Conservation (phyloP, 768 basidiomycete species). For the Tulasnella sp. region DNA sequence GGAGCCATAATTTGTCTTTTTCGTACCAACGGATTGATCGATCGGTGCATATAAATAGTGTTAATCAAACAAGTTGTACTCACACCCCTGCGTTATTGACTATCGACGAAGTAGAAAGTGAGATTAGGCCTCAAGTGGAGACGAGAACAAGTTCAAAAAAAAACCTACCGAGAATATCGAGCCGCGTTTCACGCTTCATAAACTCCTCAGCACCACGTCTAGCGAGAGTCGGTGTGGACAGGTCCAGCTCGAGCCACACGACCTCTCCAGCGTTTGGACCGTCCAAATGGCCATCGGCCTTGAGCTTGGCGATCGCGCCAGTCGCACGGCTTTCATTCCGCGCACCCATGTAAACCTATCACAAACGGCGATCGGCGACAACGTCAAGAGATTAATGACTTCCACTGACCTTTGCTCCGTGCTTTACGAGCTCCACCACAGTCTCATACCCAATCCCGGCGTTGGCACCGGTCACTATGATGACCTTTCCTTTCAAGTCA, state of each 20-base stretch:
- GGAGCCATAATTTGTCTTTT: neutral
- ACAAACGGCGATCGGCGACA: too few relatives aligned
- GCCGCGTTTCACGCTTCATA: too few relatives aligned
- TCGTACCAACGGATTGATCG: neutral
- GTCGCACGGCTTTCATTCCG: conserved; percentile 36
- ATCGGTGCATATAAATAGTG: conserved; percentile 21
- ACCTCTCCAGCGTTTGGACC: conserved; percentile 41
- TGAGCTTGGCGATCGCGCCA: conserved; percentile 33
- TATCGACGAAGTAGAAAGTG: too few relatives aligned
- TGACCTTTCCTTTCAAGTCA: conserved; percentile 40
- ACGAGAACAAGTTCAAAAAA: conserved; percentile 18
- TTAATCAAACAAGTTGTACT: conserved; percentile 34
- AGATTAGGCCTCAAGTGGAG: neutral
- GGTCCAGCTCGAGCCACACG: conserved; percentile 40
- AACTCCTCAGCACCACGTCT: conserved; percentile 40
- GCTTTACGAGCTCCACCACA: too few relatives aligned
- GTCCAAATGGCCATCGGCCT: conserved; percentile 33
- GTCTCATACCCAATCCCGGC: conserved; percentile 41
- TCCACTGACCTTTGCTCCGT: too few relatives aligned
- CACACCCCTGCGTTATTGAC: conserved; percentile 25
- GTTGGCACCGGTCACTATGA: conserved; percentile 48
- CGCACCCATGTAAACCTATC: conserved; percentile 48
- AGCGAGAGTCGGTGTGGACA: conserved; percentile 38
- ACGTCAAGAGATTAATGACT: too few relatives aligned
- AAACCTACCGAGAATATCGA: conserved; percentile 49